Evolutionary conservation across 2,329 filamentous ascomycete species (phyloP).

Genomic region (Fusarium sp.): DNA sequence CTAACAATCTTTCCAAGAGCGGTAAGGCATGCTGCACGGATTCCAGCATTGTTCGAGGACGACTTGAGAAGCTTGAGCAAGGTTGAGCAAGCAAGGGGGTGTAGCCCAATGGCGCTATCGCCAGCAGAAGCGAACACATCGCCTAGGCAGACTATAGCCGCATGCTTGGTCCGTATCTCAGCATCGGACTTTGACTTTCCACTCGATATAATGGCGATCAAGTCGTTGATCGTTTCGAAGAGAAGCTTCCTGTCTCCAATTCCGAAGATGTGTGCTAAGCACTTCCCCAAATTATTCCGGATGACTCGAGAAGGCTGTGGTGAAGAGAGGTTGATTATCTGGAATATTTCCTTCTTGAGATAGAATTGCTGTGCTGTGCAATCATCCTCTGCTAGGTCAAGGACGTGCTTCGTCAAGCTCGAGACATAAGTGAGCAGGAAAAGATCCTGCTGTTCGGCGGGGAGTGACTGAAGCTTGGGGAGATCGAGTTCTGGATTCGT

Average conservation of each 20-base stretch:
- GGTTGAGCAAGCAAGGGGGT: slow-evolving; percentile 75
- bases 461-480: slow-evolving; percentile 86
- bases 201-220: slow-evolving; percentile 75
- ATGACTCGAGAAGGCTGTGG: slow-evolving; percentile 89
- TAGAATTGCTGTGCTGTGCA: slow-evolving; percentile 89
- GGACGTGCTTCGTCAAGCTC: slow-evolving; percentile 82
- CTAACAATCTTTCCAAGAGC: slow-evolving; percentile 78
- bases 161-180: slow-evolving; percentile 83
- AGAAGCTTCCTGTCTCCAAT: slow-evolving; percentile 90
- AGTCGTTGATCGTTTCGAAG: slow-evolving; percentile 93
- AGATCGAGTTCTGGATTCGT: slow-evolving; percentile 85
- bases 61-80: slow-evolving; percentile 83
- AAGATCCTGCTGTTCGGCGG: slow-evolving; percentile 94
- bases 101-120: slow-evolving; percentile 88
- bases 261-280: slow-evolving; percentile 82
- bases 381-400: slow-evolving; percentile 76
- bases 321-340: slow-evolving; percentile 86
- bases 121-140: slow-evolving; percentile 92
- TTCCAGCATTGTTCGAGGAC: slow-evolving; percentile 80
- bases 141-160: slow-evolving; percentile 85
- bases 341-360: slow-evolving; percentile 93
- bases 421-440: slow-evolving; percentile 91
- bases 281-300: slow-evolving; percentile 86
- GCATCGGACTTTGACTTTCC: slow-evolving; percentile 80
- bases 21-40: slow-evolving; percentile 80